phyloP scores from a whole-genome alignment of 116 monocot species.

The Cymodocea nodosa region DNA sequence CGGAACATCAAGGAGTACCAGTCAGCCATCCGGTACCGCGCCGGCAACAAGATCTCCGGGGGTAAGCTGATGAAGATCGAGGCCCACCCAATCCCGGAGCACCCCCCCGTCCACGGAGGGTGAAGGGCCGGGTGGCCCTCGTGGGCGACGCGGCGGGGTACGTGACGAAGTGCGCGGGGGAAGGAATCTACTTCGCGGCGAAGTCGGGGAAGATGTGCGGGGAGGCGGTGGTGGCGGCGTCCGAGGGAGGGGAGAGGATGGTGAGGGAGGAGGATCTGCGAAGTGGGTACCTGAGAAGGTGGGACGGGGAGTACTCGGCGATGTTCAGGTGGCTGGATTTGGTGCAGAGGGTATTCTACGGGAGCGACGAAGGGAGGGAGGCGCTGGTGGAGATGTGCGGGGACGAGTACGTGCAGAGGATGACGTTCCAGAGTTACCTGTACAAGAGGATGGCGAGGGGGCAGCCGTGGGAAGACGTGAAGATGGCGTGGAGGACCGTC shows the following conservation, averaged over 20 bases:
- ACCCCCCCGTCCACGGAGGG: constrained; percentile 69
- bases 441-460: constrained; percentile 54
- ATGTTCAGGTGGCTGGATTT: constrained; percentile 71
- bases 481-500: constrained; percentile 33
- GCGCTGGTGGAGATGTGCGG: constrained; percentile 88
- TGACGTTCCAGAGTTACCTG: constrained; percentile 85
- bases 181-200: constrained; percentile 94
- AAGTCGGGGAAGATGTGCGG: constrained; percentile 84
- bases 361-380: constrained; percentile 61
- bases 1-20: constrained; percentile 50
- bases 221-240: constrained; percentile 50
- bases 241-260: constrained; percentile 24
- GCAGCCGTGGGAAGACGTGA: constrained; percentile 36
- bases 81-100: constrained; percentile 94
- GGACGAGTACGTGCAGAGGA: constrained; percentile 82
- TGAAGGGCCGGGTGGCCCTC: constrained; percentile 63
- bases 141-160: constrained; percentile 94
- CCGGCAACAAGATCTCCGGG: constrained; percentile 44
- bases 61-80: constrained; percentile 67
- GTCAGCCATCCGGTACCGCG: constrained; percentile 26
- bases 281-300: constrained; percentile 52
- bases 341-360: constrained; percentile 77
- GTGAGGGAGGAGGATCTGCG: constrained; percentile 53
- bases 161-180: constrained; percentile 83
- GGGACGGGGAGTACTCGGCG: constrained; percentile 47